phyloP scores from a whole-genome alignment of 208 protist species.

The Leishmania gerbilli region DNA sequence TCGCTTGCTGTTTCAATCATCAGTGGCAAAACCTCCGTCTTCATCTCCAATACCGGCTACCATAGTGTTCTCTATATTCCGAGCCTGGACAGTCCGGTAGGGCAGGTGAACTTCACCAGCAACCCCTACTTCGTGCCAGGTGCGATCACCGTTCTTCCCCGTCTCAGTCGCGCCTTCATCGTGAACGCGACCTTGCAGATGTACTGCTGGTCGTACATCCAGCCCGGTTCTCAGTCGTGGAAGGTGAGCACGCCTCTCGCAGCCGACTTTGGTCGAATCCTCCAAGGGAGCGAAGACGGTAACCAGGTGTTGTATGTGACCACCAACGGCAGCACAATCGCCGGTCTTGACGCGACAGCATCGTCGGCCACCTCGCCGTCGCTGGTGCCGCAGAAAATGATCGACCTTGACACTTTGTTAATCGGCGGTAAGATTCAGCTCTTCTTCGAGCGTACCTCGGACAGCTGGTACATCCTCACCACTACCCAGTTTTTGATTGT shows the following conservation, averaged over 20 bases:
- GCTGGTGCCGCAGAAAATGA: conserved; percentile 2
- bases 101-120: conserved; percentile 2
- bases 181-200: conserved; percentile 9
- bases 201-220: conserved; percentile 8
- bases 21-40: conserved; percentile 17
- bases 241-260: conserved; percentile 7
- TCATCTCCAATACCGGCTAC: conserved; percentile 52
- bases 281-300: conserved; percentile 18
- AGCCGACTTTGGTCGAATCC: conserved; percentile 3
- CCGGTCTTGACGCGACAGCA: conserved; percentile 9
- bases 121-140: neutral
- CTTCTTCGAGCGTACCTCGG: conserved; percentile 5
- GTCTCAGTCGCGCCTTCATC: conserved; percentile 11
- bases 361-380: neutral
- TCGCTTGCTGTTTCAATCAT: neutral
- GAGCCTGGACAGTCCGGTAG: conserved; percentile 6
- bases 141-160: conserved; percentile 2
- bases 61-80: conserved; percentile 36
- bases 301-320: conserved; percentile 20
- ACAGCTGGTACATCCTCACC: conserved; percentile 35
- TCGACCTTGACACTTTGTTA: neutral
- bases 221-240: neutral
- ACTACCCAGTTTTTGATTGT: conserved; percentile 16
- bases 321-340: conserved; percentile 5
- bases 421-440: neutral